phyloP scores from a whole-genome alignment of 2,329 filamentous ascomycete species.

The Aspergillus sp. region DNA sequence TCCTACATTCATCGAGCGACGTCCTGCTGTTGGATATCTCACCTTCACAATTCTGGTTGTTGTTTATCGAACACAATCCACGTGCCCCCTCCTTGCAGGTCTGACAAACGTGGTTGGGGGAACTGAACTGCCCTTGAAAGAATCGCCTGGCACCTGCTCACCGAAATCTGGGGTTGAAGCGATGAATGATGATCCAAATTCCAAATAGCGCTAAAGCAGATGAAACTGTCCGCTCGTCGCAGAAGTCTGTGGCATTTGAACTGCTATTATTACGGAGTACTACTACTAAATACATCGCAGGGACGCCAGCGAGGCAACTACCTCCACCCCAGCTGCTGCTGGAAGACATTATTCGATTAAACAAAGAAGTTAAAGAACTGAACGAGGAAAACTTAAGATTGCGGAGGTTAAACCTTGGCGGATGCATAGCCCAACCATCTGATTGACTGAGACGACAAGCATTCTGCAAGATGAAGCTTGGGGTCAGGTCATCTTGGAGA shows the following conservation, averaged over 20 bases:
- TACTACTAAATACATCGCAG: no score
- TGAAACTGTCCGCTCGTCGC: no score
- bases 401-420: constrained; percentile 15
- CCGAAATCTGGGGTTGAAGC: constrained; percentile 1
- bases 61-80: not conserved
- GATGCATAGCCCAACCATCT: constrained; percentile 7
- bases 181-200: not conserved
- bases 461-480: constrained; percentile 20
- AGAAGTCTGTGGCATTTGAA: no score
- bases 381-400: not conserved
- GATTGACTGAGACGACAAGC: constrained; percentile 16
- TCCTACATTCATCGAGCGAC: not conserved
- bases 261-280: no score
- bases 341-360: not conserved
- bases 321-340: no score
- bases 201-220: no score
- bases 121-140: not conserved
- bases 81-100: not conserved
- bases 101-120: constrained; percentile 3
- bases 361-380: not conserved
- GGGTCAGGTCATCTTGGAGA: constrained; percentile 5
- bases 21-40: not conserved
- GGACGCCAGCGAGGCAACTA: not conserved
- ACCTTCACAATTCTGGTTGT: not conserved
- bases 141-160: not conserved